Conservation (phyloP, 1,284 basidiomycete species). For the Ganoderma meredithae region DNA sequence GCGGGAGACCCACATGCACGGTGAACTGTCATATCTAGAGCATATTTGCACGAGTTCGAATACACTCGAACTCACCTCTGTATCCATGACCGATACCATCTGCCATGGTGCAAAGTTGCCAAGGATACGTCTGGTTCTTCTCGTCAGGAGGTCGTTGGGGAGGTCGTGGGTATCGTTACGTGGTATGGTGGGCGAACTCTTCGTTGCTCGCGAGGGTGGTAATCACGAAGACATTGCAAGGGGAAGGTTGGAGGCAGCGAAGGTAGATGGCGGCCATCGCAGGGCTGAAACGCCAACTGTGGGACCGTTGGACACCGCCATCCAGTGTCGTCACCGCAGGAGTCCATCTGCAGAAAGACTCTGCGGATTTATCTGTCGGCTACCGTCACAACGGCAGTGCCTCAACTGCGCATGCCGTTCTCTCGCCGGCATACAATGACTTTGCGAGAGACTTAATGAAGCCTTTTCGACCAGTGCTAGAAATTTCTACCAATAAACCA, state of each 20-base stretch:
- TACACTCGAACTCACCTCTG: not conserved
- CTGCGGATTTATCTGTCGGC: not conserved
- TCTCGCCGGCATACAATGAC: too few species aligned
- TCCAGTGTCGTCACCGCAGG: not conserved
- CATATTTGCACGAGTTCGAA: too few species aligned
- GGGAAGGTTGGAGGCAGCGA: not conserved
- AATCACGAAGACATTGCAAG: not conserved
- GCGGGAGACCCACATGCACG: not conserved
- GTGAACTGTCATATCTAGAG: not conserved
- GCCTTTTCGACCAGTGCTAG: too few species aligned
- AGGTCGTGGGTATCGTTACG: not conserved
- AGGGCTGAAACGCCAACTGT: not conserved
- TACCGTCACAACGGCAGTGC: not conserved
- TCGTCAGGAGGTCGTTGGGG: not conserved
- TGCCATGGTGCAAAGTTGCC: not conserved
- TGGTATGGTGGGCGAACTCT: too few species aligned
- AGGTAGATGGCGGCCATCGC: not conserved
- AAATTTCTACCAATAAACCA: too few species aligned
- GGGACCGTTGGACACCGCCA: constrained; percentile 1
- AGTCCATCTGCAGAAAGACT: not conserved
- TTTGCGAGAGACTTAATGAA: too few species aligned
- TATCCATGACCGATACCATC: not conserved
- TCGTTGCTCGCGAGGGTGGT: not conserved
- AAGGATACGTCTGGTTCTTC: not conserved
- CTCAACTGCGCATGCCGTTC: too few species aligned